Evolutionary conservation across 1,284 basidiomycete genomes (phyloP).

Genomic region (Pseudozyma hubeiensis): DNA sequence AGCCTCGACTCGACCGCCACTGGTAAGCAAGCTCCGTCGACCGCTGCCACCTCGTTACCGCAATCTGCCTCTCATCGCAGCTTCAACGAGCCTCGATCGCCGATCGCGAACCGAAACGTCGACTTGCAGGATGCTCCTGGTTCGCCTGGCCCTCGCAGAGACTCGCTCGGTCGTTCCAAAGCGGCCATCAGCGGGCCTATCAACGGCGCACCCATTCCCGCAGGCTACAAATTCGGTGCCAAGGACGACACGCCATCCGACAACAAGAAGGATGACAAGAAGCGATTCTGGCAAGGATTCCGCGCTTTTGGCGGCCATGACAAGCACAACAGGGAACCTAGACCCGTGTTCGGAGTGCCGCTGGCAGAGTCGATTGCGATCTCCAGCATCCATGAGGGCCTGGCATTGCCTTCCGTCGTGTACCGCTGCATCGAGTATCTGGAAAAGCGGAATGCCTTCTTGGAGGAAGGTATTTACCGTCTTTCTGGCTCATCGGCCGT

Average conservation of each 20-base stretch:
- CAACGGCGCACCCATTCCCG: conserved; percentile 84
- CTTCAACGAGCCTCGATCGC: conserved; percentile 43
- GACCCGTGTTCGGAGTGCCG: conserved; percentile 86
- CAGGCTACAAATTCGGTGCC: conserved; percentile 82
- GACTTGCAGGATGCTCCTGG: conserved; percentile 37
- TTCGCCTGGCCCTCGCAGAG: conserved; percentile 35
- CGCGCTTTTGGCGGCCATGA: conserved; percentile 46
- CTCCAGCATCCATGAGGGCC: conserved; percentile 77
- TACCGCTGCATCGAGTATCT: conserved; percentile 79
- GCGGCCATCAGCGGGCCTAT: conserved; percentile 89
- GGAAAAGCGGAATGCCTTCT: conserved; percentile 83
- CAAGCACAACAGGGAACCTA: conserved; percentile 44
- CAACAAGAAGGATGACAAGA: conserved; percentile 61
- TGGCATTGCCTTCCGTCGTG: conserved; percentile 90
- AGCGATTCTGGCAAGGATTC: conserved; percentile 63
- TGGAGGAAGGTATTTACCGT: conserved; percentile 97
- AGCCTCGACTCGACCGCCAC: conserved; percentile 35
- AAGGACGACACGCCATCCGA: conserved; percentile 39
- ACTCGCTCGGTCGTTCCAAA: conserved; percentile 27
- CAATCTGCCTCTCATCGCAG: conserved; percentile 42
- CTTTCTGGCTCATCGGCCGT: conserved; percentile 76
- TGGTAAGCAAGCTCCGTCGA: conserved; percentile 20
- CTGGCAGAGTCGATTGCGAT: conserved; percentile 88
- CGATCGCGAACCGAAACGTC: conserved; percentile 13
- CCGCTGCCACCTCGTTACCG: conserved; percentile 20